These are phyloP conservation scores for Holtermannia corniformis DNA, from an alignment of 768 basidiomycete species.

Conservation along the genomic window DNA sequence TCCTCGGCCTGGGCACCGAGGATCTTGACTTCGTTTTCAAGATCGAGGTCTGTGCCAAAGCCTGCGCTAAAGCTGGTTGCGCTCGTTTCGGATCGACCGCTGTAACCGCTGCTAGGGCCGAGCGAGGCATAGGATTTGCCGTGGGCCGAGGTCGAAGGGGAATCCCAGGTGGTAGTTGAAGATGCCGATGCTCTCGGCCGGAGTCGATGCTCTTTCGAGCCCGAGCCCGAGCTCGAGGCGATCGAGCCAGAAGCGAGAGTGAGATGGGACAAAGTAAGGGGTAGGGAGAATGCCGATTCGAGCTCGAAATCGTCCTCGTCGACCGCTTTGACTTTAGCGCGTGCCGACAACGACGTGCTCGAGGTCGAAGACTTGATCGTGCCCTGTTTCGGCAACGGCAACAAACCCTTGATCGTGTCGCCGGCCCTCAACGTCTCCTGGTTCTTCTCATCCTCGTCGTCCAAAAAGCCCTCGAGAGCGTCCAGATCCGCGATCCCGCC, in stretches of 20 bases:
- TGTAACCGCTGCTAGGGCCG: slow-evolving; percentile 4
- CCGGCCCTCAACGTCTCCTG: slow-evolving; percentile 39
- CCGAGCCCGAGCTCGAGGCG: slow-evolving; percentile 1
- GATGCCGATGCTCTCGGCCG: slow-evolving; percentile 9
- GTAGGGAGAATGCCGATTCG: slow-evolving; percentile 32
- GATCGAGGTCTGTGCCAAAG: neutral
- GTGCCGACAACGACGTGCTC: neutral
- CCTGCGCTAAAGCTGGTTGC: slow-evolving; percentile 19
- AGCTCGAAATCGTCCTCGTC: slow-evolving; percentile 15
- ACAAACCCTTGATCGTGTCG: slow-evolving; percentile 31
- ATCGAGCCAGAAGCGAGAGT: slow-evolving; percentile 16
- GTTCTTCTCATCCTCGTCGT: slow-evolving; percentile 14
- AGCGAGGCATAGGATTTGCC: slow-evolving; percentile 13
- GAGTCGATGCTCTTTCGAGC: slow-evolving; percentile 6
- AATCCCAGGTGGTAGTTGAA: slow-evolving; percentile 18
- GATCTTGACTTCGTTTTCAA: neutral
- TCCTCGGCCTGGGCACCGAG: slow-evolving; percentile 7
- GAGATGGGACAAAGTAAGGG: slow-evolving; percentile 33
- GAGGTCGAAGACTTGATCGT: slow-evolving; percentile 1
- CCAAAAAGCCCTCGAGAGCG: slow-evolving; percentile 20
- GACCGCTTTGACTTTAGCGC: slow-evolving; percentile 2
- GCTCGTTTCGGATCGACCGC: slow-evolving; percentile 23
- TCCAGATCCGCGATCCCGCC: slow-evolving; percentile 11
- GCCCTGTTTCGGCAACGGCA: slow-evolving; percentile 17
- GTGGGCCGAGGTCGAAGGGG: slow-evolving; percentile 14